These are phyloP conservation scores for Debaryomyces hansenii DNA, from an alignment of 805 yeast genomes.

Conservation along the genomic window DNA sequence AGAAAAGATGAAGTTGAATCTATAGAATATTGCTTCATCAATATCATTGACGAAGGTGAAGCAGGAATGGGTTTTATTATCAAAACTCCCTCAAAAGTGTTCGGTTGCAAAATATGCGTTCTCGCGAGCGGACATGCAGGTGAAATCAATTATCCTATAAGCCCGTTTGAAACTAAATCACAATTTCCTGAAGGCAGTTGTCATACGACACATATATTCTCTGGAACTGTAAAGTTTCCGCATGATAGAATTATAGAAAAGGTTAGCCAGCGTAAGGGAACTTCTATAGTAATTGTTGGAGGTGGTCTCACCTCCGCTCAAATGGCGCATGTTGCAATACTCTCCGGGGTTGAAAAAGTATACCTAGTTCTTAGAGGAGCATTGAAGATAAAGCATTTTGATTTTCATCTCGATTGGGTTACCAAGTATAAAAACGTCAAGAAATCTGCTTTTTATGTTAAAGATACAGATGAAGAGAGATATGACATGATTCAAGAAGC, in stretches of 20 bases:
- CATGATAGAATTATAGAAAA: conserved; percentile 16
- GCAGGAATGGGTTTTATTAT: conserved; percentile 33
- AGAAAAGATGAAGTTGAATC: conserved; percentile 32
- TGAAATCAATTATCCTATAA: conserved; percentile 30
- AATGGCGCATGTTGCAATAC: conserved; percentile 38
- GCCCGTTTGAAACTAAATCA: conserved; percentile 12
- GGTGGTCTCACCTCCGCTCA: conserved; percentile 51
- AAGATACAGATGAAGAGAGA: conserved; percentile 44
- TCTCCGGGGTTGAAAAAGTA: conserved; percentile 28
- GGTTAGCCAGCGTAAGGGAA: conserved; percentile 7
- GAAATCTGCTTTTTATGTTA: conserved; percentile 43
- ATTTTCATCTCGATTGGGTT: conserved; percentile 50
- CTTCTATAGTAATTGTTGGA: conserved; percentile 38
- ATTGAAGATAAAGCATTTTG: conserved; percentile 46
- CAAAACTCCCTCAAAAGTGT: conserved; percentile 23
- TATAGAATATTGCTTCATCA: conserved; percentile 28
- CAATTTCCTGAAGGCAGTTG: conserved; percentile 26
- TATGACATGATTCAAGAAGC: conserved; percentile 41
- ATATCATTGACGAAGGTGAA: conserved; percentile 19
- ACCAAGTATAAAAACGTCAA: conserved; percentile 47
- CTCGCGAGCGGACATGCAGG: conserved; percentile 40
- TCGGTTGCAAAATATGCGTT: conserved; percentile 33
- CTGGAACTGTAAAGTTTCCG: conserved; percentile 21
- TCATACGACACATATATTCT: conserved; percentile 38
- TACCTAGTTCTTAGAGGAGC: conserved; percentile 36